Evolutionary conservation across 2,329 filamentous ascomycete species (phyloP).

Genomic region (Nemania diffusa): DNA sequence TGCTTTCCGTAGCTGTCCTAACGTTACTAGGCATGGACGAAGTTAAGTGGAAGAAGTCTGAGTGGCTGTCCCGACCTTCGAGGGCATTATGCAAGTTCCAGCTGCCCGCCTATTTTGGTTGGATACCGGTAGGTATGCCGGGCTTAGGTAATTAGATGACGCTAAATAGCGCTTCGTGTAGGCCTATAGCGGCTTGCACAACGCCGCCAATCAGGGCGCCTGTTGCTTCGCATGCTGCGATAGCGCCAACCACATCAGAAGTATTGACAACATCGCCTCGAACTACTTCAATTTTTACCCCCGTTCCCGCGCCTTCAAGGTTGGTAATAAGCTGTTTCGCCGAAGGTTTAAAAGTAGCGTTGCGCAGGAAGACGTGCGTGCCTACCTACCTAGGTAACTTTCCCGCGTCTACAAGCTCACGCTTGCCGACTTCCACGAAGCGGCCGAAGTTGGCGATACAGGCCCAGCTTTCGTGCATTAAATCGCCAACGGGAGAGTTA

Average conservation of each 20-base stretch:
- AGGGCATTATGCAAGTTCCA: conserved; percentile 36
- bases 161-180: conserved; percentile 41
- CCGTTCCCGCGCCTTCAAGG: no score
- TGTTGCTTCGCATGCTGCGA: background rate
- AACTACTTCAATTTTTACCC: no score
- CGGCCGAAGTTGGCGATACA: conserved; percentile 51
- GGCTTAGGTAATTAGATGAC: no score
- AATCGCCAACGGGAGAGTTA: conserved; percentile 29
- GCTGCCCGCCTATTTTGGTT: conserved; percentile 33
- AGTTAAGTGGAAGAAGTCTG: conserved; percentile 50
- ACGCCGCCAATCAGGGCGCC: conserved; percentile 45
- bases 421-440: conserved; percentile 52
- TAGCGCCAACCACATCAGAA: conserved; percentile 11
- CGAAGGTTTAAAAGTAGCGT: conserved; percentile 53
- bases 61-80: background rate
- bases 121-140: conserved; percentile 22
- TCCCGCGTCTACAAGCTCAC: conserved; percentile 50
- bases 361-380: conserved; percentile 53
- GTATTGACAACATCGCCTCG: conserved; percentile 42
- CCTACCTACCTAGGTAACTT: no score
- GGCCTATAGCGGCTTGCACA: conserved; percentile 50
- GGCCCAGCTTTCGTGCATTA: conserved; percentile 44
- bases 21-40: conserved; percentile 45
- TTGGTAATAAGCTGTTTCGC: no score
- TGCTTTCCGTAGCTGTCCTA: conserved; percentile 48